phyloP scores from a whole-genome alignment of 2,329 filamentous ascomycete genomes.

The Fusarium pseudonygamai region DNA sequence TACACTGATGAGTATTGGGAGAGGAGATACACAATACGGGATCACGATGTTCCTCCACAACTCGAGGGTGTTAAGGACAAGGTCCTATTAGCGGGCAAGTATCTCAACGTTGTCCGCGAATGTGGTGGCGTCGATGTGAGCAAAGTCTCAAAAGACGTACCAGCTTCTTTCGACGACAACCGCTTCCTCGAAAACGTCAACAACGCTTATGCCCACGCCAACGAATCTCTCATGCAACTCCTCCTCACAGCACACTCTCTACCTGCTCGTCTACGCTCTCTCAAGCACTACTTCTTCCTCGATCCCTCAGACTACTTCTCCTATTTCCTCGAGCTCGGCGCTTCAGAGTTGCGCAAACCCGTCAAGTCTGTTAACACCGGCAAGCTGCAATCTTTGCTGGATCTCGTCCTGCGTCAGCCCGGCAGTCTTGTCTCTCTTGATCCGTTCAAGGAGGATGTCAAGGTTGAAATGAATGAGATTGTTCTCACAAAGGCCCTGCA shows the following conservation, averaged over 20 bases:
- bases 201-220: slow-evolving; percentile 92
- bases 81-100: slow-evolving; percentile 94
- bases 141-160: slow-evolving; percentile 88
- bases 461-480: slow-evolving; percentile 95
- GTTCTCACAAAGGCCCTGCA: slow-evolving; percentile 93
- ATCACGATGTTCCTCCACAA: slow-evolving; percentile 91
- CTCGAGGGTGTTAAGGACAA: slow-evolving; percentile 92
- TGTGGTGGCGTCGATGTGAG: slow-evolving; percentile 96
- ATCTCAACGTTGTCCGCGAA: slow-evolving; percentile 96
- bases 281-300: slow-evolving; percentile 99
- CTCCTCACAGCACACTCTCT: slow-evolving; percentile 93
- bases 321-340: slow-evolving; percentile 92
- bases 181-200: slow-evolving; percentile 97
- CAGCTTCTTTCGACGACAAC: slow-evolving; percentile 88
- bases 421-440: slow-evolving; percentile 94
- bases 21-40: slow-evolving; percentile 92
- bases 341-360: slow-evolving; percentile 89
- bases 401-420: slow-evolving; percentile 94
- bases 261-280: slow-evolving; percentile 83
- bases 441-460: slow-evolving; percentile 98
- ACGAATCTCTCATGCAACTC: slow-evolving; percentile 89
- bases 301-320: slow-evolving; percentile 98
- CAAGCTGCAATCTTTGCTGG: slow-evolving; percentile 95
- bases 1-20: slow-evolving; percentile 99
- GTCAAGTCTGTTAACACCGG: slow-evolving; percentile 88